Evolutionary conservation across 2,329 filamentous ascomycete genomes (phyloP), one percentile per base, ranked within the genome.

Genomic region (Trichophyton benhamiae): DNA sequence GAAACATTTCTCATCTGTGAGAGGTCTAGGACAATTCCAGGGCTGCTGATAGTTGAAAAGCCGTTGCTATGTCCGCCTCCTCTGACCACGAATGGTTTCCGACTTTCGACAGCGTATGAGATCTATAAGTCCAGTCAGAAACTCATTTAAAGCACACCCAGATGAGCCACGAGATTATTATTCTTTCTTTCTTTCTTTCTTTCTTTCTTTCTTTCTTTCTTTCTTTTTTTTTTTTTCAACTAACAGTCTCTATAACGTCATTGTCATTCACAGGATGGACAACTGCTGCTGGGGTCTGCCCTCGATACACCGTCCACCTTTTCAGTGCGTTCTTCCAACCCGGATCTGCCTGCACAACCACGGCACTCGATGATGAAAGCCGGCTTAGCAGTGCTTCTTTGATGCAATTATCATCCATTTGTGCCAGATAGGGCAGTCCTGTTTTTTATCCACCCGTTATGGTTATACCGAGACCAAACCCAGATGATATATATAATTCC

Each of bases 31-130:
- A 60, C 27, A 17, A 60, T 60, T 22, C 58, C 58, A 7, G 58
- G 58, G 25, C 58, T 49, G 13, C 48, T 25, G 41, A 53, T 60
- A 1, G 41, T 60, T 15, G 58, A 60, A 20, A 60, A 60, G n/a
- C 58, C 58, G 8, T 48, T 60, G 42, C 58, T 60, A 20, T 60
- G 58, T n/a, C 58, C 58, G 44, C 58, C 58, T n/a, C 58, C 58
- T 22, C 48, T 60, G 22, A 44, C 38, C 15, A 60, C 57, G 13
- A 58, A 58, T 6, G 36, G 36, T 9, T 17, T 44, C 15, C 15
- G 11, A 22, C 27, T n/a, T 15, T 44, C 33, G n/a, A 17, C 38
- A 41, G 57, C 57, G 33, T 41, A 44, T 15, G 41, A 17, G 41
- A 44, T 44, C 41, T 44, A 44, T 2, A 17, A n/a, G 41, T n/a